Conservation (phyloP, 768 basidiomycete genomes). For the button mushroom (Agaricus bisporus) region DNA sequence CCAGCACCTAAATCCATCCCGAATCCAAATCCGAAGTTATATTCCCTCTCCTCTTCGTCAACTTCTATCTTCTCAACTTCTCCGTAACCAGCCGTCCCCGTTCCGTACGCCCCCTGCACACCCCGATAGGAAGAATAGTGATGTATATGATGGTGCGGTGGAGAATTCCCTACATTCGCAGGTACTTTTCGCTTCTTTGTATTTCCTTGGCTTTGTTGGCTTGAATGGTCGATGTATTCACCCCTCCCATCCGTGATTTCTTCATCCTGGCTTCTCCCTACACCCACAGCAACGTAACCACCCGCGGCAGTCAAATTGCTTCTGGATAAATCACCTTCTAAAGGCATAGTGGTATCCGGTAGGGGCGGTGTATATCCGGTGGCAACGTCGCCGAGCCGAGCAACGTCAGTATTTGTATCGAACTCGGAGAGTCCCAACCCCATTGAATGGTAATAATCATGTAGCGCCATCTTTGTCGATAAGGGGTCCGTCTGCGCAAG, state of each 20-base stretch:
- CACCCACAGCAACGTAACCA: slow-evolving; percentile 1
- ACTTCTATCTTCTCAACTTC: slow-evolving; percentile 7
- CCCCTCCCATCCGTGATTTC: slow-evolving; percentile 53
- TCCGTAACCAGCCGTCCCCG: slow-evolving; percentile 11
- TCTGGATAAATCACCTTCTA: background rate
- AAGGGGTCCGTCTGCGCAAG: slow-evolving; percentile 48
- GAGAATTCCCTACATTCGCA: slow-evolving; percentile 50
- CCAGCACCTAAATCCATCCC: slow-evolving; percentile 14
- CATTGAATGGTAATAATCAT: slow-evolving; percentile 44
- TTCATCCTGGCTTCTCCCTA: slow-evolving; percentile 30
- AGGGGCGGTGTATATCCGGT: background rate
- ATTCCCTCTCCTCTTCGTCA: slow-evolving; percentile 9
- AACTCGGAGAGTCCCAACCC: background rate
- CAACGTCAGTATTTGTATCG: background rate
- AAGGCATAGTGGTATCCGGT: background rate
- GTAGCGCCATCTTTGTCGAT: slow-evolving; percentile 53
- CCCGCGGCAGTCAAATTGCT: background rate
- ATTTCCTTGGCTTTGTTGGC: slow-evolving; percentile 74
- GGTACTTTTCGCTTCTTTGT: slow-evolving; percentile 89
- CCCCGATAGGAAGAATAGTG: slow-evolving; percentile 1
- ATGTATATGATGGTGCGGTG: slow-evolving; percentile 13
- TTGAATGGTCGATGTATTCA: slow-evolving; percentile 63
- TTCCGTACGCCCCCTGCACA: slow-evolving; percentile 35
- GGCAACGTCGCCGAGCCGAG: background rate
- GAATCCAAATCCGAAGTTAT: slow-evolving; percentile 1